Evolutionary conservation across 2,329 filamentous ascomycete genomes (phyloP), one percentile per base, ranked within the genome.

Genomic region (Akanthomyces lecanii): DNA sequence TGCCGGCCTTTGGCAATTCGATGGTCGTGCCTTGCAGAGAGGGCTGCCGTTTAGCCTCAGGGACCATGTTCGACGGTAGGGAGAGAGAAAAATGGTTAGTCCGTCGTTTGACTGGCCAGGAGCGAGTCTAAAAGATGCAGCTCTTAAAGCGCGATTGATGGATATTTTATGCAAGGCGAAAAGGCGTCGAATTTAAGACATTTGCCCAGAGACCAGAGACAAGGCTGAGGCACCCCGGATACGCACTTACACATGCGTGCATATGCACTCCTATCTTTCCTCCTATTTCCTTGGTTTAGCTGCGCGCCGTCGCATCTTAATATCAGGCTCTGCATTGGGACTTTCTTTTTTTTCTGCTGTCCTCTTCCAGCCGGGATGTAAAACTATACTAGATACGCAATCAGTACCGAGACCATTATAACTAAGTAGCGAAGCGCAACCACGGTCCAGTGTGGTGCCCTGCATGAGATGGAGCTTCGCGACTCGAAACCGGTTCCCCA

Each of bases 201-300:
- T 40, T 40, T 18, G 33, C 7, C 33, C 33, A 36, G 33, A 36
- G 7, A 28, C 16, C 56, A 60, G 56, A 51, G 56, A 51, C 56
- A 60, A 42, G 56, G 56, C 56, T 57, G 55, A 57, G 42, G 21
- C 14, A 40, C 23, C 25, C 54, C 18, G 21, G 54, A 56, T 56
- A 38, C 40, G 23, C 40, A 44, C 23, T 56, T 56, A 45, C 28
- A 56, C 53, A 21, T 40, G 33, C 33, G 8, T 36, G 33, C 33
- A 36, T 36, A 52, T 52, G 50, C 25, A 52, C 50, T 36, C 50
- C 50, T 52, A 52, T 52, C 30, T 52, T 5, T 23, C 10, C 33
- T 36, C 33, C 33, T 36, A 11, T 36, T 36, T 36, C 33, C 33
- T 11, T 36, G 33, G 33, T 30, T 30, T 25, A 14, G n/a, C 16